Conservation (phyloP, 83 land plant species). For the Picea abies region DNA sequence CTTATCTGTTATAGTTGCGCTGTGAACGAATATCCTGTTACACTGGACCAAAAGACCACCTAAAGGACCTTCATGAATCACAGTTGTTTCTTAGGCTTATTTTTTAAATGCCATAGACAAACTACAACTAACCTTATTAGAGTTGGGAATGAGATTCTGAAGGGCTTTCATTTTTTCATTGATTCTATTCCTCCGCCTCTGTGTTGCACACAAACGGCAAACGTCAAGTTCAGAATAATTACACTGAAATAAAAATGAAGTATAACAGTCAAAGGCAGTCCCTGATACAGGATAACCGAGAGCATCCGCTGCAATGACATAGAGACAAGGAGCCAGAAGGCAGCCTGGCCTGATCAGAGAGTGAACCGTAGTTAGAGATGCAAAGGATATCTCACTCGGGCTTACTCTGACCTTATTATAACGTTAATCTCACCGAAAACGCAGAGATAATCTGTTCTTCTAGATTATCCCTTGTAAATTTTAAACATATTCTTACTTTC, state of each 20-base stretch:
- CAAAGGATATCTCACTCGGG: too few relatives aligned
- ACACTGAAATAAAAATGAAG: background rate
- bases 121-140: constrained; percentile 51
- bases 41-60: background rate
- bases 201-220: constrained; percentile 1
- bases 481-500: too few relatives aligned
- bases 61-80: background rate
- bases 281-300: background rate
- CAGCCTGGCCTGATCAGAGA: too few relatives aligned
- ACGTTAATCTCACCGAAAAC: too few relatives aligned
- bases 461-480: too few relatives aligned
- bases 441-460: too few relatives aligned
- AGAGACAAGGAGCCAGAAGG: too few relatives aligned
- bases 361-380: too few relatives aligned
- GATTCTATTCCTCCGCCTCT: constrained; percentile 72
- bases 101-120: too few relatives aligned
- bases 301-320: background rate
- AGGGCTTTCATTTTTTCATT: constrained; percentile 80
- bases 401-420: too few relatives aligned
- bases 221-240: background rate
- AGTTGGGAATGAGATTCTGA: constrained; percentile 76
- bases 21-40: background rate
- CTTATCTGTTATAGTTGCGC: background rate
- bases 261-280: background rate
- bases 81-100: too few relatives aligned